Evolutionary conservation across 2,329 filamentous ascomycete genomes (phyloP).

Genomic region (Ophiostoma australiae): DNA sequence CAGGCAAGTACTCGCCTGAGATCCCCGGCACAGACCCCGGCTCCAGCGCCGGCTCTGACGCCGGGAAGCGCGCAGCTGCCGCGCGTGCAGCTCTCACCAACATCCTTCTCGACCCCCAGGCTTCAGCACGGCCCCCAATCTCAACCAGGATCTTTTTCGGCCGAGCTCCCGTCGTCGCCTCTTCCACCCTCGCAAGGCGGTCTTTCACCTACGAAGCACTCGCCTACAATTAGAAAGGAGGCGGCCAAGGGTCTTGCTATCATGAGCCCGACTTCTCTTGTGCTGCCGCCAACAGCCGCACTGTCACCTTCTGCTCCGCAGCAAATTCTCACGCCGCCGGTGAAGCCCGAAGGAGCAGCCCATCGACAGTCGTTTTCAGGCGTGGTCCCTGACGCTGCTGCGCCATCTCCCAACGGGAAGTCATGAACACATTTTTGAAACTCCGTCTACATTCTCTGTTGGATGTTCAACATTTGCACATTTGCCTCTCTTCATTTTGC

Average conservation of each 20-base stretch:
- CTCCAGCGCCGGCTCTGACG: slow-evolving; percentile 20
- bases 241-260: slow-evolving; percentile 31
- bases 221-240: slow-evolving; percentile 39
- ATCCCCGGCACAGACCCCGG: neutral
- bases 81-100: slow-evolving; percentile 29
- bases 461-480: neutral
- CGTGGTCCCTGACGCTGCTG: neutral
- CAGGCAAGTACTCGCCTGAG: slow-evolving; percentile 20
- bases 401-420: neutral
- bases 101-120: slow-evolving; percentile 32
- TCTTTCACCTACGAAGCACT: slow-evolving; percentile 50
- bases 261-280: slow-evolving; percentile 38
- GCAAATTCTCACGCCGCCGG: slow-evolving; percentile 56
- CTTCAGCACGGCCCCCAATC: slow-evolving; percentile 27
- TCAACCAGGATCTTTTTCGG: slow-evolving; percentile 26
- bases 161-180: slow-evolving; percentile 35
- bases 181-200: slow-evolving; percentile 44
- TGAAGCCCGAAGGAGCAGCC: slow-evolving; percentile 45
- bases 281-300: slow-evolving; percentile 54
- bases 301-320: slow-evolving; percentile 54
- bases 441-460: neutral
- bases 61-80: slow-evolving; percentile 16
- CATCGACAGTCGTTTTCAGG: slow-evolving; percentile 29
- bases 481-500: neutral
- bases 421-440: neutral